Base-by-base conservation (phyloP, 1,284 basidiomycete species). In the Fomitopsis palustris region DNA sequence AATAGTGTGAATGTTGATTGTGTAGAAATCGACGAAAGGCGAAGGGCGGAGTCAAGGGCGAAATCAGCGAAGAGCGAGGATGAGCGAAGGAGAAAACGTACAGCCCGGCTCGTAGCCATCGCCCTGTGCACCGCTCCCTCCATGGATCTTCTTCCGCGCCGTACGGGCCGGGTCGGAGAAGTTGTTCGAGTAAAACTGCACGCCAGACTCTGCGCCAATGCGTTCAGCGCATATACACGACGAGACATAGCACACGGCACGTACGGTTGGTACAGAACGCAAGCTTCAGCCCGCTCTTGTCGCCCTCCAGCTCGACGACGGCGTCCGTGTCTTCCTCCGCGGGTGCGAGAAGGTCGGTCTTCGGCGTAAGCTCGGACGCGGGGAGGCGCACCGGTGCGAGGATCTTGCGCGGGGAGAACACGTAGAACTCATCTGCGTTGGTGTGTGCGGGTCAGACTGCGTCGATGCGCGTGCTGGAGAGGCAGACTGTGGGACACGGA, bases 171-270 rank as follows among this genome's bases (percentile, higher is more conserved):
- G 69, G 53, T 78, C 70, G 12, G 84, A 74, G 52, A 81, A 73
- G 59, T 81, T 83, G 68, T 86, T 84, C 3, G 86, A 80, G 69
- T 90, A 91, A 67, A 89, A 85, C 80, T 90, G 89, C 41, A 87
- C 79, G 29, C 88, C 88, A 5, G 80, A 81, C 72, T 91, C 88
- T 88, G 62, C 42, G 56, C 37, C 25, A 29, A 53, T n/a, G 14
- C 47, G 58, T 19, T 27, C 54, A 8, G 17, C 17, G 19, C 23
- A 35, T 3, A 14, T 16, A 12, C 21, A 16, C n/a, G 12, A 17
- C 10, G 8, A 39, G 17, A 14, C 12, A 23, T 27, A 45, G 37
- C 14, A 7, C 31, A n/a, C 35, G 39, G 41, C 16, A 78, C 87
- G 60, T 61, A 90, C 88, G 87, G 70, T 92, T 90, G 5, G 85